Percentiles rank a stretch among this genome's conserved stretches.
Conservation (phyloP, 352 stramenopile species). For the Phytopythium delawarense region DNA sequence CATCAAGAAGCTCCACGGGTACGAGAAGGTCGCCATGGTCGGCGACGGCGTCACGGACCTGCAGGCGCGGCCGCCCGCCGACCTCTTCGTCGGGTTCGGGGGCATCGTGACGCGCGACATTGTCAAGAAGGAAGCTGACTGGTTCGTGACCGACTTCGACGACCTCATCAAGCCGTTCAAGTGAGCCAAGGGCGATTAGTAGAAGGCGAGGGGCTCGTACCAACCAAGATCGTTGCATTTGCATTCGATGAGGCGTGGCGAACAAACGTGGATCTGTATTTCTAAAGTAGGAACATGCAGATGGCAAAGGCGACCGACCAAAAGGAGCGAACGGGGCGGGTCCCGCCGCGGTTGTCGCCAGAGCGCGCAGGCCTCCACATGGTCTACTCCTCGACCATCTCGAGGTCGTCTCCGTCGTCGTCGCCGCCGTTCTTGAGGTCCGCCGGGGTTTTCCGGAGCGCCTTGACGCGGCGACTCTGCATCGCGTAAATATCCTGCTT, state of each 20-base stretch:
- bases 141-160: constrained; percentile 97
- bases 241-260: background rate
- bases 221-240: background rate
- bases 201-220: background rate
- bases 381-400: constrained; percentile 48
- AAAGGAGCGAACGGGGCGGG: background rate
- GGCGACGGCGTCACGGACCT: constrained; percentile 98
- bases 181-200: constrained; percentile 2
- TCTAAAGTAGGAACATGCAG: constrained; percentile 10
- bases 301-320: background rate
- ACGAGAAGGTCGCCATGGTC: constrained; percentile 97
- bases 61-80: constrained; percentile 95
- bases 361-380: background rate
- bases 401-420: constrained; percentile 25
- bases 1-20: constrained; percentile 91
- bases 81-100: constrained; percentile 97
- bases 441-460: constrained; percentile 82
- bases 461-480: constrained; percentile 94
- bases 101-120: constrained; percentile 93
- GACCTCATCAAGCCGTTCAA: constrained; percentile 74
- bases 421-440: constrained; percentile 66
- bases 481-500: constrained; percentile 97
- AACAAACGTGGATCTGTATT: constrained; percentile 4
- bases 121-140: constrained; percentile 93
- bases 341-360: background rate